Evolutionary conservation across 352 stramenopile species (phyloP).

Genomic region (Phytopythium chamaehyphon): DNA sequence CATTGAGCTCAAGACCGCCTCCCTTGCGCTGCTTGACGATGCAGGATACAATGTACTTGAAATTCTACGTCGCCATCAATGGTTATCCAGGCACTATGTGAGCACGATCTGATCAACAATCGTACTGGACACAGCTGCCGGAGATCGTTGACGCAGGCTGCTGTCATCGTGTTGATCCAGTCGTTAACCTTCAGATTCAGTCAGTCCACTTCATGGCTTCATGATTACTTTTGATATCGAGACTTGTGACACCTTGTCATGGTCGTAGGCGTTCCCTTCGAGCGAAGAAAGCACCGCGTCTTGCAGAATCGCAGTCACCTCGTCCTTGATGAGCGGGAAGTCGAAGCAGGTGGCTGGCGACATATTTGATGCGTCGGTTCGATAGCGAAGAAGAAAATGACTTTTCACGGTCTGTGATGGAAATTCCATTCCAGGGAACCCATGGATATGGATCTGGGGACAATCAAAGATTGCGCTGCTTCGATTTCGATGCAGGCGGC

Average conservation of each 20-base stretch:
- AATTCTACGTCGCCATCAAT: conserved; percentile 73
- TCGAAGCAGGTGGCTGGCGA: conserved; percentile 47
- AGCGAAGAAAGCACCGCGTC: conserved; percentile 66
- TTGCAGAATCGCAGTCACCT: conserved; percentile 70
- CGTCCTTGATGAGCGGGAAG: conserved; percentile 69
- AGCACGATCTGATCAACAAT: too few relatives aligned
- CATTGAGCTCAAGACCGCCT: conserved; percentile 54
- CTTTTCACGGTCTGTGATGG: too few relatives aligned
- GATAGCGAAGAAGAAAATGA: not conserved
- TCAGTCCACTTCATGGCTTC: not conserved
- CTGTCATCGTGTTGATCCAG: conserved; percentile 69
- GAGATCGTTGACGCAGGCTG: conserved; percentile 63
- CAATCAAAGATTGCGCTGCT: too few relatives aligned
- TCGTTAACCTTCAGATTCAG: conserved; percentile 37
- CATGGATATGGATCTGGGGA: too few relatives aligned
- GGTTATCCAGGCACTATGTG: too few relatives aligned
- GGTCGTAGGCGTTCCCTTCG: conserved; percentile 76
- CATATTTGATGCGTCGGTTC: conserved; percentile 10
- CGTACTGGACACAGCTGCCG: conserved; percentile 51
- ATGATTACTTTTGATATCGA: not conserved
- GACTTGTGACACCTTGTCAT: conserved; percentile 44
- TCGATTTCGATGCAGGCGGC: too few relatives aligned
- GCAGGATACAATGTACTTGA: conserved; percentile 83
- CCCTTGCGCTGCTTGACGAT: conserved; percentile 64
- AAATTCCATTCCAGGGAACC: too few relatives aligned